Percentiles rank a stretch among this genome's conserved stretches.
These are phyloP conservation scores for Chenopodium berlandieri DNA, from an alignment of 148 eudicot genomes.

Conservation along the genomic window DNA sequence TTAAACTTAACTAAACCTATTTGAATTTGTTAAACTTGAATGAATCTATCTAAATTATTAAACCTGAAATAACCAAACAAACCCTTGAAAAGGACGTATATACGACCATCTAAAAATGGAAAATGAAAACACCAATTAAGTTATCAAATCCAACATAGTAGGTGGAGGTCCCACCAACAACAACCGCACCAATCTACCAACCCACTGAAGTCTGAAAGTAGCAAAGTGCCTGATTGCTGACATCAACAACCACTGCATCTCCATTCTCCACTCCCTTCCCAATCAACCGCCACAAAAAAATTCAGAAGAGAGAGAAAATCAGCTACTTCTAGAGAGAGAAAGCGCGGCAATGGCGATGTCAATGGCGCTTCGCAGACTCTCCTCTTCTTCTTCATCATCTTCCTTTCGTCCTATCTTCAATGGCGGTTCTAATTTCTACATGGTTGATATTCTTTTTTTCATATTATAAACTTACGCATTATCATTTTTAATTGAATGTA, in stretches of 20 bases:
- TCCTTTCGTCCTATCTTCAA: constrained; percentile 40
- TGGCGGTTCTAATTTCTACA: constrained; percentile 56
- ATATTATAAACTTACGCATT: background rate
- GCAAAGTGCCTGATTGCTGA: constrained; percentile 12
- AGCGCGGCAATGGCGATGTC: constrained; percentile 58
- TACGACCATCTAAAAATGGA: too few relatives aligned
- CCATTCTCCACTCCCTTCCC: background rate
- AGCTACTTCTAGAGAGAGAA: background rate
- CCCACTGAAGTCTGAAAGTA: constrained; percentile 22
- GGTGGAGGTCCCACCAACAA: background rate
- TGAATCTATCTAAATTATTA: too few relatives aligned
- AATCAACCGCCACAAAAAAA: constrained; percentile 13
- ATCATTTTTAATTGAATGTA: background rate
- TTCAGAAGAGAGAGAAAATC: constrained; percentile 5
- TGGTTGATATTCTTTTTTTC: constrained; percentile 39
- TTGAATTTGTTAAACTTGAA: too few relatives aligned
- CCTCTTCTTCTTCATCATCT: constrained; percentile 46
- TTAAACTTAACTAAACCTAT: too few relatives aligned
- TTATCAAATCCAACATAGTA: background rate
- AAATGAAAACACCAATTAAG: too few relatives aligned
- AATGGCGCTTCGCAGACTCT: constrained; percentile 85
- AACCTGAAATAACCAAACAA: too few relatives aligned
- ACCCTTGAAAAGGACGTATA: too few relatives aligned
- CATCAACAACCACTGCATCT: background rate
- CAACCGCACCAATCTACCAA: constrained; percentile 36